phyloP scores from a whole-genome alignment of 345 rosid species.

The Lepidium aucheri region DNA sequence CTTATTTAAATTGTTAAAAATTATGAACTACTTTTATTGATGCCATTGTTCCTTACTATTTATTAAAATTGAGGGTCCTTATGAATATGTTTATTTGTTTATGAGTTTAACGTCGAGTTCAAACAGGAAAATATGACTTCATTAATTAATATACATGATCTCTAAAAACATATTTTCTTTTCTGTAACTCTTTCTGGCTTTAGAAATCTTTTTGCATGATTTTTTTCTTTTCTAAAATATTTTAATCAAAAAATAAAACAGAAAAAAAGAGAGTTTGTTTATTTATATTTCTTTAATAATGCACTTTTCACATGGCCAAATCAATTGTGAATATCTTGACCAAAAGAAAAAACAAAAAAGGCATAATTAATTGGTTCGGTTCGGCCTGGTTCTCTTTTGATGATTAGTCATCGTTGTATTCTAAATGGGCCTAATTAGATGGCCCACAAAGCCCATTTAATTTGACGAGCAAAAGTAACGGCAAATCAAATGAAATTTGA shows the following conservation, averaged over 20 bases:
- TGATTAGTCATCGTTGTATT: background rate
- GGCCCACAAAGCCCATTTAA: background rate
- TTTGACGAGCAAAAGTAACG: background rate
- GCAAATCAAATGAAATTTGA: constrained; percentile 1
- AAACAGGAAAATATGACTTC: background rate
- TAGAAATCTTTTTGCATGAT: too few relatives aligned
- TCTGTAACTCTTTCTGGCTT: too few relatives aligned
- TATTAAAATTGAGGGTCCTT: background rate
- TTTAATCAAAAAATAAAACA: too few relatives aligned
- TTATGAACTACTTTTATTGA: background rate
- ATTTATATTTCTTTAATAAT: background rate
- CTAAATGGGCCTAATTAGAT: background rate
- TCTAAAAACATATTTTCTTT: too few relatives aligned
- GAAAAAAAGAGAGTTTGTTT: background rate
- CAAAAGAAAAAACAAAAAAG: too few relatives aligned
- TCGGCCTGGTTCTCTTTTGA: background rate
- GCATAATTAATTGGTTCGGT: background rate
- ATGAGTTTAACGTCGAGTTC: constrained; percentile 15
- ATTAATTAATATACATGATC: too few relatives aligned
- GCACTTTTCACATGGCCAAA: background rate
- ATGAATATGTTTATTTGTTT: background rate
- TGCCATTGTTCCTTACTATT: background rate
- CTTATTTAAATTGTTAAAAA: background rate
- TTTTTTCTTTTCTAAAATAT: too few relatives aligned
- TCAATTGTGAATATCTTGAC: too few relatives aligned